Evolutionary conservation across 208 protist species (phyloP).

Genomic region (Spironucleus salmonicida): DNA sequence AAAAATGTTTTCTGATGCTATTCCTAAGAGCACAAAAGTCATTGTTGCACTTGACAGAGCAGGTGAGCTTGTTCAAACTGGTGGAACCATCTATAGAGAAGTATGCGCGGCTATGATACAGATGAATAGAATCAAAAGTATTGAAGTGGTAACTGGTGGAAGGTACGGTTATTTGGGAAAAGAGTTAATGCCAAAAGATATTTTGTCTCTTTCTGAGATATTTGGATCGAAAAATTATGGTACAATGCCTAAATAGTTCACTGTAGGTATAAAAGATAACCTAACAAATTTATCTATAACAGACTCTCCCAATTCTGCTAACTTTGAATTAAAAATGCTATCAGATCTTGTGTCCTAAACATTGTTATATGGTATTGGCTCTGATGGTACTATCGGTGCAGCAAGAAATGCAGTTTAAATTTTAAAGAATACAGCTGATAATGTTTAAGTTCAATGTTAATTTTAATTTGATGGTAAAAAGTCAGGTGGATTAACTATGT

Average conservation of each 20-base stretch:
- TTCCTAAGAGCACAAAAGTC: conserved; percentile 48
- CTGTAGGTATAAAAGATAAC: conserved; percentile 56
- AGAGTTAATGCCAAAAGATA: conserved; percentile 52
- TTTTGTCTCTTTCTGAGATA: conserved; percentile 52
- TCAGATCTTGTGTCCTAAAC: not conserved
- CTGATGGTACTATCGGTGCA: conserved; percentile 58
- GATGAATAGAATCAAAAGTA: not conserved
- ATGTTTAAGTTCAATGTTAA: conserved; percentile 49
- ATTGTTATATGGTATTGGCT: conserved; percentile 55
- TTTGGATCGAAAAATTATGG: conserved; percentile 21
- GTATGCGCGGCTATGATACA: conserved; percentile 40
- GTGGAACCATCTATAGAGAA: conserved; percentile 55
- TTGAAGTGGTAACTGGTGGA: conserved; percentile 44
- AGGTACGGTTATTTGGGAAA: conserved; percentile 52
- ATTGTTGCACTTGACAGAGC: conserved; percentile 53
- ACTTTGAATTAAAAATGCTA: not conserved
- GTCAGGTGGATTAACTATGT: conserved; percentile 51
- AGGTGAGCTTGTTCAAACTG: conserved; percentile 48
- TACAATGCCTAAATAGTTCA: conserved; percentile 46
- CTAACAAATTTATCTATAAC: conserved; percentile 42
- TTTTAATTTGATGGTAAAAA: conserved; percentile 58
- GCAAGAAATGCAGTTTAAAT: conserved; percentile 56
- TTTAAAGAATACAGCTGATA: conserved; percentile 46
- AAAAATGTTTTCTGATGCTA: conserved; percentile 42
- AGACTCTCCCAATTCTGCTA: not conserved